phyloP scores from a whole-genome alignment of 1,284 basidiomycete species.

The Neonothopanus nambi region DNA sequence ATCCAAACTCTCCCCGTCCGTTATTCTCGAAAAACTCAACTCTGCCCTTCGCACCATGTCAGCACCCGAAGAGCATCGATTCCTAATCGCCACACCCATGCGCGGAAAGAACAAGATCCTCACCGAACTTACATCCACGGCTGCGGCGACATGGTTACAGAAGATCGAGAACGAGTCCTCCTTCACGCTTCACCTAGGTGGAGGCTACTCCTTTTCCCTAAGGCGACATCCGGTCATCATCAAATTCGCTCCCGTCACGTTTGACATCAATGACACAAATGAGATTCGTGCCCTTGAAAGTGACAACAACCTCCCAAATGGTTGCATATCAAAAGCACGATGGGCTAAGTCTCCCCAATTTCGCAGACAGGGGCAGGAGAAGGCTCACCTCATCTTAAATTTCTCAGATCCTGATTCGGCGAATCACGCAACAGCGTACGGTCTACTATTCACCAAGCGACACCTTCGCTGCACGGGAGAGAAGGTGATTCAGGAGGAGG shows the following conservation, averaged over 20 bases:
- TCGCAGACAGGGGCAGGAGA: background rate
- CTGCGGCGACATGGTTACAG: background rate
- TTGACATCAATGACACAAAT: background rate
- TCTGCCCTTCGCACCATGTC: background rate
- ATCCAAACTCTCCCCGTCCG: background rate
- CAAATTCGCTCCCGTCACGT: background rate
- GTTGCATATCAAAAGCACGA: background rate
- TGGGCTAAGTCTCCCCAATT: background rate
- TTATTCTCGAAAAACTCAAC: background rate
- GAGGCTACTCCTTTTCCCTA: background rate
- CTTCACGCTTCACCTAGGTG: background rate
- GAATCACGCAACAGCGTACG: background rate
- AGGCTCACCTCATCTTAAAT: background rate
- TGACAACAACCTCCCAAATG: background rate
- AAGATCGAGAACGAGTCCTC: background rate
- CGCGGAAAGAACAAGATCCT: background rate
- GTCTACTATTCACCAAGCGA: constrained; percentile 1
- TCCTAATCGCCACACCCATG: background rate
- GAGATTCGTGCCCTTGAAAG: background rate
- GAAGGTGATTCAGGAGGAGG: constrained; percentile 8
- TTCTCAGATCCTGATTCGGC: background rate
- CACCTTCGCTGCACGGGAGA: background rate
- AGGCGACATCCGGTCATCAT: background rate
- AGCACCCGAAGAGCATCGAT: background rate
- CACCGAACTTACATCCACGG: background rate